phyloP scores from a whole-genome alignment of 352 stramenopile genomes.

The Phytopythium litorale region DNA sequence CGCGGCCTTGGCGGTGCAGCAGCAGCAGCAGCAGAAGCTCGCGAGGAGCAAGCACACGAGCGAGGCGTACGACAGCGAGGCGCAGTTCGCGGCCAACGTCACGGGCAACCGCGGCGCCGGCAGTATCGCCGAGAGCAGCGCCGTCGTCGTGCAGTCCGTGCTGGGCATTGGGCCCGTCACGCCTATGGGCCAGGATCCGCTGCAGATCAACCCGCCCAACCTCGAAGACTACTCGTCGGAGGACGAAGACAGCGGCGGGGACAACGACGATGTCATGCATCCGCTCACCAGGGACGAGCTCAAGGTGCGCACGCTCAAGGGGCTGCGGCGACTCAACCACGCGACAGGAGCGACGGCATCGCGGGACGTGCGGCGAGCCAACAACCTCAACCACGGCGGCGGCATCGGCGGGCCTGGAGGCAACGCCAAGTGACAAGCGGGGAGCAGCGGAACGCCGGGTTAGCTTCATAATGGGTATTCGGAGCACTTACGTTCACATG shows the following conservation, averaged over 20 bases:
- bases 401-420: not conserved
- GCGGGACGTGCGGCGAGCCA: conserved; percentile 27
- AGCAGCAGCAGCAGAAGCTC: conserved; percentile 32
- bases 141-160: conserved; percentile 55
- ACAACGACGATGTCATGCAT: conserved; percentile 84
- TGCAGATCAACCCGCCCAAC: conserved; percentile 93
- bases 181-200: conserved; percentile 86
- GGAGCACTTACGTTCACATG: conserved; percentile 12
- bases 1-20: conserved; percentile 36
- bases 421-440: not conserved
- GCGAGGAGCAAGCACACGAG: conserved; percentile 22
- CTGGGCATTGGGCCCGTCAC: conserved; percentile 80
- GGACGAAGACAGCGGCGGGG: conserved; percentile 77
- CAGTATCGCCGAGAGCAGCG: conserved; percentile 4
- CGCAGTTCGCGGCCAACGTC: conserved; percentile 25
- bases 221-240: conserved; percentile 94
- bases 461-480: not conserved
- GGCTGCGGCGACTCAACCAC: conserved; percentile 63
- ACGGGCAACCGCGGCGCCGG: conserved; percentile 7
- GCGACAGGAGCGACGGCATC: conserved; percentile 18
- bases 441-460: not conserved
- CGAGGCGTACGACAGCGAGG: conserved; percentile 42
- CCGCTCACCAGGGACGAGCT: conserved; percentile 91
- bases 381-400: conserved; percentile 2
- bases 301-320: conserved; percentile 89